These are phyloP conservation scores for Maudiozyma saulgeensis DNA, from an alignment of 805 yeast species.

Conservation along the genomic window DNA sequence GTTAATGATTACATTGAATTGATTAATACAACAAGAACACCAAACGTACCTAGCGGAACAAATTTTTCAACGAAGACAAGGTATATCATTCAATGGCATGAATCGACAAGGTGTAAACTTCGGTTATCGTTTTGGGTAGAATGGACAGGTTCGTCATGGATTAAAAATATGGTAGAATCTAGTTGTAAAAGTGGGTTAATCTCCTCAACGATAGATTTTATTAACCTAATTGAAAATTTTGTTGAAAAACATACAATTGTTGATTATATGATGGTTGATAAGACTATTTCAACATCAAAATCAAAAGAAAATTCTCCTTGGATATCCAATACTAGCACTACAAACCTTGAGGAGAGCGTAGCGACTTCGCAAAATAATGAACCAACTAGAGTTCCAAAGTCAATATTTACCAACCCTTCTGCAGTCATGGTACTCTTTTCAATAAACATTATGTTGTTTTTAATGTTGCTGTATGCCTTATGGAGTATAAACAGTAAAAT, in stretches of 20 bases:
- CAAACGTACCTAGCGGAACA: constrained; percentile 88
- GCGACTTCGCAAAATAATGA: too few relatives aligned
- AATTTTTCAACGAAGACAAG: constrained; percentile 66
- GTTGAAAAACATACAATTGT: constrained; percentile 12
- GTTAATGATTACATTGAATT: constrained; percentile 46
- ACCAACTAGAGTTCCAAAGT: too few relatives aligned
- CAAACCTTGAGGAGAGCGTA: too few relatives aligned
- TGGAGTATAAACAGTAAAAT: not conserved
- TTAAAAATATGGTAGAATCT: constrained; percentile 75
- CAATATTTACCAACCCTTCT: not conserved
- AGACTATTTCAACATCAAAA: not conserved
- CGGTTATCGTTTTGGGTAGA: constrained; percentile 57
- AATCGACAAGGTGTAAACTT: constrained; percentile 41
- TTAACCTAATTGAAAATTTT: constrained; percentile 15
- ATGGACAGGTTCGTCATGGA: constrained; percentile 89
- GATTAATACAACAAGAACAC: constrained; percentile 58
- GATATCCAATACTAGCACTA: too few relatives aligned
- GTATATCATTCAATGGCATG: constrained; percentile 65
- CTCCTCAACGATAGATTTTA: constrained; percentile 42
- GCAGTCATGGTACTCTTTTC: not conserved
- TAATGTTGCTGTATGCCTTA: not conserved
- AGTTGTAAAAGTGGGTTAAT: constrained; percentile 72
- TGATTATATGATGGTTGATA: not conserved
- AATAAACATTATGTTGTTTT: not conserved
- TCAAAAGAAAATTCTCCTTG: too few relatives aligned